Conservation (phyloP, 83 land plant species). For the Thuja plicata region DNA sequence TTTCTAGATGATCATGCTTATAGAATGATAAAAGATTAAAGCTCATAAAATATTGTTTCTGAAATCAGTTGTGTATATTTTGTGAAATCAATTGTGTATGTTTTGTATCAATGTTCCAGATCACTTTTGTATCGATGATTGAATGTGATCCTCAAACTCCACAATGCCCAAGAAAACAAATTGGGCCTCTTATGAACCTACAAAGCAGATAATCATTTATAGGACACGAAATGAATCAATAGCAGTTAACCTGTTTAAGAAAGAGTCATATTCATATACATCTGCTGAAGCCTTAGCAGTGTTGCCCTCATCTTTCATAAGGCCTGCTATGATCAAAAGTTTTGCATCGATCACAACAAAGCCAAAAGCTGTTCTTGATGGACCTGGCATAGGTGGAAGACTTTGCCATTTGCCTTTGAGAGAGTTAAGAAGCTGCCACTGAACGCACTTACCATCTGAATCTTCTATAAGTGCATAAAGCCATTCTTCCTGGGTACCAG, state of each 20-base stretch:
- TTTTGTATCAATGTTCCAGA: no score
- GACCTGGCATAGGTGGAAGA: slow-evolving; percentile 76
- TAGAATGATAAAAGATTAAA: not conserved
- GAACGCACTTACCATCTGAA: slow-evolving; percentile 32
- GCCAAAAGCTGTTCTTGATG: slow-evolving; percentile 53
- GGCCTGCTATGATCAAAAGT: slow-evolving; percentile 68
- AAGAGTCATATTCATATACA: slow-evolving; percentile 71
- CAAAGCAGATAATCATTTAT: not conserved
- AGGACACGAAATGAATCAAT: not conserved
- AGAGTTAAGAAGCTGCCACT: slow-evolving; percentile 60
- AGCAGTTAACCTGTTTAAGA: slow-evolving; percentile 40
- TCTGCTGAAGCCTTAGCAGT: slow-evolving; percentile 43
- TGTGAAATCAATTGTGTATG: no score
- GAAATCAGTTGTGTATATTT: no score
- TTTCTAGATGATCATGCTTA: not conserved
- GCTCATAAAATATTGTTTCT: not conserved
- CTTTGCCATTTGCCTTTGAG: slow-evolving; percentile 21
- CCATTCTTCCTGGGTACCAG: slow-evolving; percentile 66
- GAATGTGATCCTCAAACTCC: no score
- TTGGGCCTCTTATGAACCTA: not conserved
- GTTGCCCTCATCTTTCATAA: slow-evolving; percentile 26
- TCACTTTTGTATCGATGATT: no score
- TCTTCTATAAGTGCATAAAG: slow-evolving; percentile 53
- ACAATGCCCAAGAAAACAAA: not conserved
- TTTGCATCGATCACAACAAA: slow-evolving; percentile 63